A percentile compares a stretch with the other conserved stretches of the same genome.
phyloP scores from a whole-genome alignment of 441 rosid species.

The Adansonia gregorii region DNA sequence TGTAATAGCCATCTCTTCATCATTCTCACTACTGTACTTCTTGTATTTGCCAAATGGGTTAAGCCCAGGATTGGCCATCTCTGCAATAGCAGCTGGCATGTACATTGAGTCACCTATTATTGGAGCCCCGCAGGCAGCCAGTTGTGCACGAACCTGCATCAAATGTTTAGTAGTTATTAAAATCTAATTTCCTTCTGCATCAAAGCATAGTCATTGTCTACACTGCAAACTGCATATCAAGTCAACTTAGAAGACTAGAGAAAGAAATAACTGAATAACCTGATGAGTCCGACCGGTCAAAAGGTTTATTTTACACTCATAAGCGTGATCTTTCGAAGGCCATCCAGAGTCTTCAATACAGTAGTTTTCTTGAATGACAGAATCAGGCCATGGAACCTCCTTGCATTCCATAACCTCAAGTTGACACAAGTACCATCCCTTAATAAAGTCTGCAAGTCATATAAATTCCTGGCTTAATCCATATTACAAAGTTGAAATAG shows the following conservation, averaged over 20 bases:
- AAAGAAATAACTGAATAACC: conserved; percentile 41
- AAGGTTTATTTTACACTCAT: conserved; percentile 83
- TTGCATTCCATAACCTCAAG: conserved; percentile 84
- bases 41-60: conserved; percentile 63
- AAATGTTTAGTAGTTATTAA: conserved; percentile 21
- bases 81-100: conserved; percentile 80
- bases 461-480: conserved; percentile 21
- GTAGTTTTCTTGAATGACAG: conserved; percentile 51
- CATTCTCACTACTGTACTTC: conserved; percentile 39
- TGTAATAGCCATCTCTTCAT: conserved; percentile 49
- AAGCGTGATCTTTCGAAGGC: conserved; percentile 65
- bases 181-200: conserved; percentile 24
- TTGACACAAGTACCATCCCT: conserved; percentile 83
- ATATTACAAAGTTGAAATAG: conserved; percentile 23
- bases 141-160: conserved; percentile 75
- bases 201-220: too few species aligned
- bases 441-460: conserved; percentile 52
- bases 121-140: conserved; percentile 82
- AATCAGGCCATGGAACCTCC: conserved; percentile 73
- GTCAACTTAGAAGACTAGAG: conserved; percentile 12
- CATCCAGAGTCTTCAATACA: conserved; percentile 65
- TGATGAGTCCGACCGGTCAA: conserved; percentile 92
- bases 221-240: neutral
- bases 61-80: conserved; percentile 52
- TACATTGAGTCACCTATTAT: conserved; percentile 84